A percentile compares a stretch with the other conserved stretches of the same genome.
phyloP scores from a whole-genome alignment of 257 asterid genomes.

The Orobanche coerulescens region DNA sequence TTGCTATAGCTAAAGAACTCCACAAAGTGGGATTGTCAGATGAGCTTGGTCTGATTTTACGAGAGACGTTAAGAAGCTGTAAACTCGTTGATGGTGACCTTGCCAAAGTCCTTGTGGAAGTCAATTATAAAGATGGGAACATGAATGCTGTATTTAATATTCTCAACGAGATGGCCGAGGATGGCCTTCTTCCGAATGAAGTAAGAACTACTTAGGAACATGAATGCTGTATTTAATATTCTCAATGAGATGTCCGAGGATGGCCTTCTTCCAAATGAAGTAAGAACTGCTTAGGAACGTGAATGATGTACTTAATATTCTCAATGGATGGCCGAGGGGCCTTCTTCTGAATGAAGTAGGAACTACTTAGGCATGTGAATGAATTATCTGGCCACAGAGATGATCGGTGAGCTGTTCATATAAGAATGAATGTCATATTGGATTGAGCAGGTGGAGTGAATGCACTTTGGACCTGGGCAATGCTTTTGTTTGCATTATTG shows the following conservation, averaged over 20 bases:
- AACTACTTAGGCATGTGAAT: background rate
- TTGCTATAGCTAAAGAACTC: slow-evolving; percentile 59
- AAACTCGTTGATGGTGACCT: slow-evolving; percentile 54
- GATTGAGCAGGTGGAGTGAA: too few species aligned
- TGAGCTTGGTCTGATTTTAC: slow-evolving; percentile 43
- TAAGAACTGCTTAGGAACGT: slow-evolving; percentile 30
- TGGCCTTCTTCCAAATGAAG: slow-evolving; percentile 69
- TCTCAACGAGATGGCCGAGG: slow-evolving; percentile 70
- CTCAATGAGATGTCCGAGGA: slow-evolving; percentile 26
- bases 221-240: slow-evolving; percentile 39
- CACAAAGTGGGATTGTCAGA: slow-evolving; percentile 49
- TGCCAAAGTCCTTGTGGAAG: slow-evolving; percentile 62
- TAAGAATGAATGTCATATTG: background rate
- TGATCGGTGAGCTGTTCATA: background rate
- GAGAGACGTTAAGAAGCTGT: slow-evolving; percentile 50
- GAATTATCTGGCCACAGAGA: background rate
- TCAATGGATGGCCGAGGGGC: slow-evolving; percentile 30
- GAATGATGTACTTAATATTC: slow-evolving; percentile 42
- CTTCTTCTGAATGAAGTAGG: slow-evolving; percentile 63
- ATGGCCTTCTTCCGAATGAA: slow-evolving; percentile 80
- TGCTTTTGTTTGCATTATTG: too few species aligned
- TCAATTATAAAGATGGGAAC: slow-evolving; percentile 72
- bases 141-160: slow-evolving; percentile 57
- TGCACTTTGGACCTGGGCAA: too few species aligned
- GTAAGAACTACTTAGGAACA: slow-evolving; percentile 30